Evolutionary conservation across 257 asterid species (phyloP).

Genomic region (Jacaranda copaia): DNA sequence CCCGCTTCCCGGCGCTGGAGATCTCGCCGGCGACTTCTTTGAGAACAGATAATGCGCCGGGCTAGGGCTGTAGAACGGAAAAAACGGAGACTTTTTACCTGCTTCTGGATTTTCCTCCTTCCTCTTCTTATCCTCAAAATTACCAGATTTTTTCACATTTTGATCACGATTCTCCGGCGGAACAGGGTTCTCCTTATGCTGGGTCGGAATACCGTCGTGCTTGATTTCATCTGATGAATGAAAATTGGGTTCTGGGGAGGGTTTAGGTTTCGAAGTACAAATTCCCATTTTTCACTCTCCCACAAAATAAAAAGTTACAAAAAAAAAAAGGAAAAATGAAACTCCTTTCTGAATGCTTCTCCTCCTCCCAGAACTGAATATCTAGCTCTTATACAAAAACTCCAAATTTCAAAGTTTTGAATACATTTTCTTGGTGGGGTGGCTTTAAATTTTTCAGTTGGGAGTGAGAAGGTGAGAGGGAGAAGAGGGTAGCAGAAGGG

Average conservation of each 20-base stretch:
- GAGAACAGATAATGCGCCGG: constrained; percentile 86
- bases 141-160: constrained; percentile 32
- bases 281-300: constrained; percentile 62
- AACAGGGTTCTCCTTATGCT: constrained; percentile 32
- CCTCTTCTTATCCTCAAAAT: constrained; percentile 25
- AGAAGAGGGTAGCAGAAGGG: neutral
- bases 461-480: neutral
- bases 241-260: constrained; percentile 47
- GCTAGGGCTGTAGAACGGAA: constrained; percentile 94
- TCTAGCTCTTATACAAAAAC: constrained; percentile 7
- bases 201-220: neutral
- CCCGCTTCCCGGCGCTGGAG: constrained; percentile 54
- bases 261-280: constrained; percentile 81
- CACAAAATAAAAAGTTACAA: neutral
- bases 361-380: constrained; percentile 17
- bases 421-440: constrained; percentile 30
- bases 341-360: constrained; percentile 2
- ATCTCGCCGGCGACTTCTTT: constrained; percentile 89
- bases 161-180: constrained; percentile 28
- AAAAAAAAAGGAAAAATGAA: neutral
- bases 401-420: constrained; percentile 40
- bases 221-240: constrained; percentile 37
- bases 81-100: constrained; percentile 79
- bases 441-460: constrained; percentile 34
- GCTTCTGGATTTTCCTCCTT: constrained; percentile 41